A percentile compares a stretch with the other conserved stretches of the same genome.
Conservation (phyloP, 306 rosid genomes). For the cucumber (Cucumis sativus) region Cucumber_9930_V3 NC_026660.2:7977001-7977500, state of each 20-base stretch:
- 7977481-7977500: conserved; percentile 85
- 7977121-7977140: neutral
- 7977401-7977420: conserved; percentile 78
- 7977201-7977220: conserved; percentile 46
- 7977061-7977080: neutral
- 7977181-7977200: conserved; percentile 41
- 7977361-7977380: neutral
- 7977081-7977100: neutral
- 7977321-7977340: neutral
- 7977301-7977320: neutral
- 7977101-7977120: neutral
- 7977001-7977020: neutral
- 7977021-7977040: neutral
- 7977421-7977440: conserved; percentile 71
- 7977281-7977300: conserved; percentile 4
- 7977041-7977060: neutral
- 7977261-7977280: conserved; percentile 75
- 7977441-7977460: conserved; percentile 89
- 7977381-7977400: conserved; percentile 44
- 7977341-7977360: conserved; percentile 3
- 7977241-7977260: conserved; percentile 57
- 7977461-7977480: conserved; percentile 89
- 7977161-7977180: conserved; percentile 78
- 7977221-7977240: conserved; percentile 30
- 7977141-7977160: conserved; percentile 58